Conservation (phyloP, 2,329 filamentous ascomycete species). For the Venturia nashicola region DNA sequence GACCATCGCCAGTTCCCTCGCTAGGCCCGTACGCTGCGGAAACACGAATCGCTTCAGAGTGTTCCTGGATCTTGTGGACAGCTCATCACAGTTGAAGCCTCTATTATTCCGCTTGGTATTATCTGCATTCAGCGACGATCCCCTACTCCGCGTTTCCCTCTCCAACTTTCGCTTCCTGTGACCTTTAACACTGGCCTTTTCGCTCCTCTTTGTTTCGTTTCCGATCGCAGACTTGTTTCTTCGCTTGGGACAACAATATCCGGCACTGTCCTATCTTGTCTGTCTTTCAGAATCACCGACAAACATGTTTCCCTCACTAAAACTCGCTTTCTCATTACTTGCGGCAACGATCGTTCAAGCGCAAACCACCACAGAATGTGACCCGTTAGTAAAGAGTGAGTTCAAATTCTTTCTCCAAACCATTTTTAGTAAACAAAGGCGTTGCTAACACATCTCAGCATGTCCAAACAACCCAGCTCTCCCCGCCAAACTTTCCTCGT, state of each 20-base stretch:
- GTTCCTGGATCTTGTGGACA: no score
- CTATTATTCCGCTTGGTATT: no score
- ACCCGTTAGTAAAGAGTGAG: conserved; percentile 28
- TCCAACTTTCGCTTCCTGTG: background rate
- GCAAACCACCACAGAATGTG: conserved; percentile 33
- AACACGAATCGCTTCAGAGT: background rate
- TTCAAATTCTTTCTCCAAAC: no score
- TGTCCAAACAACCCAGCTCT: conserved; percentile 33
- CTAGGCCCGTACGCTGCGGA: background rate
- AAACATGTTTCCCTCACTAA: background rate
- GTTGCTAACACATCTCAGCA: conserved; percentile 5
- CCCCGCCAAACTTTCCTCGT: conserved; percentile 20
- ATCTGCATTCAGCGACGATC: no score
- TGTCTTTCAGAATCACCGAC: background rate
- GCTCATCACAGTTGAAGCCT: no score
- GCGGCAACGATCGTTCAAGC: conserved; percentile 13
- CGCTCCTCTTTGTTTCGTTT: background rate
- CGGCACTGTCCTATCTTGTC: background rate
- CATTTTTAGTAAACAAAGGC: background rate
- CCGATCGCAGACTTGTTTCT: background rate
- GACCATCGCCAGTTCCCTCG: background rate
- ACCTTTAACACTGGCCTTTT: background rate
- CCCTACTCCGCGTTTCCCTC: background rate
- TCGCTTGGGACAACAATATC: background rate
- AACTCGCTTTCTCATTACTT: background rate